Percentiles rank a stretch among this genome's conserved stretches.
Conservation (phyloP, 306 rosid genomes). For the Vicia sativa region DNA sequence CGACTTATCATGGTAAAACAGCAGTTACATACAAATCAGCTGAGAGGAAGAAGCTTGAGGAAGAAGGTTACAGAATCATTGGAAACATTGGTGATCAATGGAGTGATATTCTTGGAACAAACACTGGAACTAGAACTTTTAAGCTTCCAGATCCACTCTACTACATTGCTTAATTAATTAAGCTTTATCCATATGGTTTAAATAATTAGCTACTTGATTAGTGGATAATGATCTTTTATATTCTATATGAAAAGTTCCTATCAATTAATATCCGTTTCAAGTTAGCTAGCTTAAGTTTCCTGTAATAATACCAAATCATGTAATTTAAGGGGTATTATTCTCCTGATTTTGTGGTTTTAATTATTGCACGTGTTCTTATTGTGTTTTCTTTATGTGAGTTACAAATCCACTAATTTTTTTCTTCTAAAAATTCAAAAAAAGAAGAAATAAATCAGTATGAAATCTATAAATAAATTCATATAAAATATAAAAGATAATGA, state of each 20-base stretch:
- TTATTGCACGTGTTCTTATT: background rate
- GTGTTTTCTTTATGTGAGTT: no score
- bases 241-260: background rate
- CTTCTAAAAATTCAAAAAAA: no score
- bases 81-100: conserved; percentile 79
- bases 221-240: background rate
- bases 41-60: conserved; percentile 47
- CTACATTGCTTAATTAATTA: conserved; percentile 31
- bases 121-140: no score
- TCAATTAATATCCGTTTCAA: background rate
- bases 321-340: background rate
- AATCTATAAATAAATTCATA: no score
- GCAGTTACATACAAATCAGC: conserved; percentile 53
- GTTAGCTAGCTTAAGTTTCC: background rate
- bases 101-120: conserved; percentile 60
- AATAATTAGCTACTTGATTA: background rate
- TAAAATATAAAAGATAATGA: no score
- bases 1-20: conserved; percentile 26
- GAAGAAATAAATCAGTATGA: no score
- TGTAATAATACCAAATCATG: background rate
- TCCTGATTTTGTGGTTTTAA: background rate
- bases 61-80: conserved; percentile 51
- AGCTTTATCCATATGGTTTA: no score
- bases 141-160: conserved; percentile 55
- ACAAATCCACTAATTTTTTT: no score